Conservation (phyloP, 805 yeast species). For the Candida stauntonica region DNA sequence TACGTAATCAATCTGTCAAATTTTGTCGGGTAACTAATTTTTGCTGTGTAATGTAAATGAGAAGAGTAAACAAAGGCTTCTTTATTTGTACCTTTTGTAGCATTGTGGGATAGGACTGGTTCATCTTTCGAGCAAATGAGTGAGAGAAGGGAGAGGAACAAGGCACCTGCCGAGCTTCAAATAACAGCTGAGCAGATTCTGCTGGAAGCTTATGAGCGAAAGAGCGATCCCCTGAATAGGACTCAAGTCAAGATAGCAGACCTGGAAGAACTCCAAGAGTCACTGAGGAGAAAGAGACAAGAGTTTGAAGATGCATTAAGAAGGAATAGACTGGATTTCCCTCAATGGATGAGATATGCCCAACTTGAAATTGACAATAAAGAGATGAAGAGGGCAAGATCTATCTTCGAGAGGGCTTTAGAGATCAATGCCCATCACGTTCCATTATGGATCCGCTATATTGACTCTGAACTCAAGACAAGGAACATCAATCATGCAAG, state of each 20-base stretch:
- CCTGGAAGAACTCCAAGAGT: slow-evolving; percentile 73
- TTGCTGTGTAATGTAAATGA: no score
- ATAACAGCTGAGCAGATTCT: slow-evolving; percentile 62
- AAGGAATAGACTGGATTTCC: slow-evolving; percentile 72
- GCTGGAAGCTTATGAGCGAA: slow-evolving; percentile 53
- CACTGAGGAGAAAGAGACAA: slow-evolving; percentile 68
- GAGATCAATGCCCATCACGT: slow-evolving; percentile 71
- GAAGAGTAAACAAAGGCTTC: no score
- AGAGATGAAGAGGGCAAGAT: slow-evolving; percentile 75
- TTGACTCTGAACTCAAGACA: slow-evolving; percentile 68
- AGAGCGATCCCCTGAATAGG: slow-evolving; percentile 34
- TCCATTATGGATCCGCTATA: slow-evolving; percentile 82
- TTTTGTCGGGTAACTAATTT: no score
- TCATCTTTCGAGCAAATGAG: no score
- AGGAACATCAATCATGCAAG: slow-evolving; percentile 84
- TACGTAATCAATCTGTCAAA: no score
- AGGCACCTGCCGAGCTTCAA: slow-evolving; percentile 47
- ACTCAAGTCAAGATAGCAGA: slow-evolving; percentile 57
- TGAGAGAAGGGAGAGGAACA: slow-evolving; percentile 31
- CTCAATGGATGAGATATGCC: slow-evolving; percentile 93
- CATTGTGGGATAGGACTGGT: no score
- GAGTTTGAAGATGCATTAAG: slow-evolving; percentile 87
- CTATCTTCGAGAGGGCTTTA: slow-evolving; percentile 83
- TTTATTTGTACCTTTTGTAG: no score
- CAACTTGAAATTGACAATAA: slow-evolving; percentile 79